Conservation (phyloP, 345 rosid species). For the Eucalyptus guilfoylei region DNA sequence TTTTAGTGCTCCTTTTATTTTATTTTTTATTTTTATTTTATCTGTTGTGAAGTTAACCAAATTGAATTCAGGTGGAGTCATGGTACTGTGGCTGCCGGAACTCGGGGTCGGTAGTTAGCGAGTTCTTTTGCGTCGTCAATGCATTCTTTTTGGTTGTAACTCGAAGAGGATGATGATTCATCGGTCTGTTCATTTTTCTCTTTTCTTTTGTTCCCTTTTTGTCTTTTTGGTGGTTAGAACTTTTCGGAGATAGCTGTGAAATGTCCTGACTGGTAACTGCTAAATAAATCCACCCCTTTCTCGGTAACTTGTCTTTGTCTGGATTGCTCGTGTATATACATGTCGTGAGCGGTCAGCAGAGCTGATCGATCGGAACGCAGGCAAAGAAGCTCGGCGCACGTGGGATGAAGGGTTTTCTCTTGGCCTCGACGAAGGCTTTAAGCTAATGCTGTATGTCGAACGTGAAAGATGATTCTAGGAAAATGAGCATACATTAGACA, state of each 20-base stretch:
- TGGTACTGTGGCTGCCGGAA: neutral
- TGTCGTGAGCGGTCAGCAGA: neutral
- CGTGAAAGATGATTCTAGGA: neutral
- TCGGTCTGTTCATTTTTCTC: neutral
- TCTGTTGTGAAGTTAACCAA: conserved; percentile 11
- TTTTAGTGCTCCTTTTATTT: neutral
- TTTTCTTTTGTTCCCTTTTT: neutral
- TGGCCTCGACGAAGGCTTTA: neutral
- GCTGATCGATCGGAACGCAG: neutral
- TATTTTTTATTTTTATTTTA: too few species aligned
- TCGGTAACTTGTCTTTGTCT: neutral
- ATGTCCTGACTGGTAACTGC: conserved; percentile 10
- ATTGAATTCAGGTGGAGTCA: conserved; percentile 7
- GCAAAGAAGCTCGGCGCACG: neutral
- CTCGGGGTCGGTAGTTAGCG: neutral
- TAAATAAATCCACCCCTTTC: conserved; percentile 6
- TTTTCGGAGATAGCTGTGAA: conserved; percentile 1
- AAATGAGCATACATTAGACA: neutral
- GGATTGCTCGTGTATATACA: neutral
- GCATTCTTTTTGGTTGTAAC: conserved; percentile 27
- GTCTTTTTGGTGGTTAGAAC: neutral
- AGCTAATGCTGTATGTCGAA: neutral
- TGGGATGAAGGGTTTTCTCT: neutral
- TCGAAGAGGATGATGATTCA: neutral
- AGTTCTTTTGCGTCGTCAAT: neutral